Conservation (phyloP, 1,139 yeast genomes). For the Kluyveromyces marxianus region DNA sequence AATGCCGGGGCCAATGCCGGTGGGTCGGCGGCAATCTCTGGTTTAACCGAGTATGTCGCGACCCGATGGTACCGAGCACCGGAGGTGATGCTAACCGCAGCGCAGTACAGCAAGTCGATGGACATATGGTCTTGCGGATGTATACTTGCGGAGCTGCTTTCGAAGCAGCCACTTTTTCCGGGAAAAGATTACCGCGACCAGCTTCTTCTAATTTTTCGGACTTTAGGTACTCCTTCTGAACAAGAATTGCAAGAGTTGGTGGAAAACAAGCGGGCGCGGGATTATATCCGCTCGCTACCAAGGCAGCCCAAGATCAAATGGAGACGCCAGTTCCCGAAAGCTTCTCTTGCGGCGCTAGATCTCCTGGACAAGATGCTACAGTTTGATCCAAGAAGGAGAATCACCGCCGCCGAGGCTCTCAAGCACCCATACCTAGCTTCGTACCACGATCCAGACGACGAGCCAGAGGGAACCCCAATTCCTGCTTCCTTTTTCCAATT, state of each 20-base stretch:
- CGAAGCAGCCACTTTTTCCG: conserved; percentile 84
- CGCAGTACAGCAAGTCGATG: conserved; percentile 88
- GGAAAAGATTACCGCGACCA: conserved; percentile 94
- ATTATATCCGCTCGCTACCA: conserved; percentile 72
- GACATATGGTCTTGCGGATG: conserved; percentile 98
- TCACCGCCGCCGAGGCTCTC: conserved; percentile 74
- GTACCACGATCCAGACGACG: conserved; percentile 81
- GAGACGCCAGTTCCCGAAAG: conserved; percentile 41
- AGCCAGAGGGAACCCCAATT: conserved; percentile 67
- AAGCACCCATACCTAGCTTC: conserved; percentile 71
- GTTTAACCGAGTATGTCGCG: conserved; percentile 92
- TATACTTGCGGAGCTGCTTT: conserved; percentile 84
- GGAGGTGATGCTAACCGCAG: conserved; percentile 90
- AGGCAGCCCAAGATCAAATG: conserved; percentile 48
- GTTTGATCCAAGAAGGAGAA: conserved; percentile 73
- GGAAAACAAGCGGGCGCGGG: conserved; percentile 78
- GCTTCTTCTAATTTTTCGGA: conserved; percentile 75
- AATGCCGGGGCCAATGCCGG: conserved; percentile 31
- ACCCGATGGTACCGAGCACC: conserved; percentile 98
- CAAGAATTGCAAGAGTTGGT: conserved; percentile 68
- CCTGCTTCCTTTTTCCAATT: conserved; percentile 77
- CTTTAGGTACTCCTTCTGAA: conserved; percentile 81
- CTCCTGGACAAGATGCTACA: conserved; percentile 64
- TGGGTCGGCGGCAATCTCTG: conserved; percentile 40
- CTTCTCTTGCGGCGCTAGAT: conserved; percentile 69